phyloP scores from a whole-genome alignment of 2,329 filamentous ascomycete genomes.

The Emmonsiellopsis sp. region DNA sequence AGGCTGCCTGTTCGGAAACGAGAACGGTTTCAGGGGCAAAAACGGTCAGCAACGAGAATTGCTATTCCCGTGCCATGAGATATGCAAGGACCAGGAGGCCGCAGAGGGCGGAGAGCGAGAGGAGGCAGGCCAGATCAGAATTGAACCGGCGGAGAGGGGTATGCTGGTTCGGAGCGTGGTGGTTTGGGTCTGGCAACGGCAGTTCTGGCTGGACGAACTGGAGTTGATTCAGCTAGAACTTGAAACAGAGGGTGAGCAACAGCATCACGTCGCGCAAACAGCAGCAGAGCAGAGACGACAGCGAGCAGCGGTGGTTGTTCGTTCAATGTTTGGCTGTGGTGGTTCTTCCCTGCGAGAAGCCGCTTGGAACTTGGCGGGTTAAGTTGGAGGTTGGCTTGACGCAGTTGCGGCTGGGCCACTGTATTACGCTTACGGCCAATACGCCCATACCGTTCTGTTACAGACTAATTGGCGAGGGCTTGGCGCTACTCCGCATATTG shows the following conservation, averaged over 20 bases:
- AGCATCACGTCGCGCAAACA: too few relatives aligned
- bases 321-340: too few relatives aligned
- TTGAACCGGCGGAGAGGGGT: not conserved
- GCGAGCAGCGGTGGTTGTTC: too few relatives aligned
- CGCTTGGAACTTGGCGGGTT: not conserved
- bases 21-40: not conserved
- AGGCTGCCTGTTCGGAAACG: not conserved
- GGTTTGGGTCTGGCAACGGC: not conserved
- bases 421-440: not conserved
- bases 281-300: too few relatives aligned
- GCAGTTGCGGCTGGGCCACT: not conserved
- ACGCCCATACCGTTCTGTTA: not conserved
- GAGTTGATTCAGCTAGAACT: not conserved
- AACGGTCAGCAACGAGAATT: not conserved
- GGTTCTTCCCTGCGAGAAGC: not conserved
- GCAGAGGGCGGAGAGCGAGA: not conserved
- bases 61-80: constrained; percentile 1
- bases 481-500: too few relatives aligned
- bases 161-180: not conserved
- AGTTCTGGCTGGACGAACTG: too few relatives aligned
- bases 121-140: not conserved
- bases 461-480: too few relatives aligned
- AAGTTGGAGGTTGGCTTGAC: not conserved
- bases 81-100: not conserved
- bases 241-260: not conserved